phyloP scores from a whole-genome alignment of 31 red algal species.

The Porphyra umbilicalis region DNA sequence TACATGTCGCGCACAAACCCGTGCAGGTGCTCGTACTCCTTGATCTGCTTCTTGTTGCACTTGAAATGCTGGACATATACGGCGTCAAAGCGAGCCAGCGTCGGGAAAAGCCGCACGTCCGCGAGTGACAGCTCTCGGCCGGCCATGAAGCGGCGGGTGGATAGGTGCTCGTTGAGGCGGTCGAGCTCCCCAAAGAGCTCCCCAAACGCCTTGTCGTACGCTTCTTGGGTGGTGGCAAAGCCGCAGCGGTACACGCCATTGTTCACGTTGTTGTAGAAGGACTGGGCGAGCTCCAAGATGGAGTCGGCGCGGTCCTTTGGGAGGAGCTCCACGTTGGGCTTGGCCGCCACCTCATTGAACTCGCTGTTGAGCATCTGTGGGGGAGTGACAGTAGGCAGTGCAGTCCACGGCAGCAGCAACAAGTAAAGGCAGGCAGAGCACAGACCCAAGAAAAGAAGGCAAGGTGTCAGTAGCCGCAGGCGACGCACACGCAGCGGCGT shows the following conservation, averaged over 20 bases:
- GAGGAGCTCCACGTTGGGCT: constrained; percentile 57
- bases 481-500: too few relatives aligned
- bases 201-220: constrained; percentile 63
- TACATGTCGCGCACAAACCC: constrained; percentile 66
- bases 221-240: constrained; percentile 81
- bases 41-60: constrained; percentile 50
- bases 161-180: constrained; percentile 44
- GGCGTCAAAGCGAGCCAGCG: constrained; percentile 84
- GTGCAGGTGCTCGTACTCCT: constrained; percentile 60
- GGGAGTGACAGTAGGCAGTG: too few relatives aligned
- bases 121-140: constrained; percentile 54
- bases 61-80: constrained; percentile 92
- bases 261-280: constrained; percentile 77
- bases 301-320: constrained; percentile 22
- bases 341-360: constrained; percentile 67
- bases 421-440: neutral
- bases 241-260: constrained; percentile 91
- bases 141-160: constrained; percentile 43
- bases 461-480: too few relatives aligned
- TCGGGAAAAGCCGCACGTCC: constrained; percentile 85
- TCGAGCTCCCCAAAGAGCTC: constrained; percentile 72
- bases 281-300: constrained; percentile 52
- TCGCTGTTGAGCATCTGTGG: constrained; percentile 60
- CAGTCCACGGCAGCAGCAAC: neutral
- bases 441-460: neutral